A percentile compares a stretch with the other conserved stretches of the same genome.
These are phyloP conservation scores for Irpex sp. DNA, from an alignment of 1,284 basidiomycete genomes.

Conservation along the genomic window DNA sequence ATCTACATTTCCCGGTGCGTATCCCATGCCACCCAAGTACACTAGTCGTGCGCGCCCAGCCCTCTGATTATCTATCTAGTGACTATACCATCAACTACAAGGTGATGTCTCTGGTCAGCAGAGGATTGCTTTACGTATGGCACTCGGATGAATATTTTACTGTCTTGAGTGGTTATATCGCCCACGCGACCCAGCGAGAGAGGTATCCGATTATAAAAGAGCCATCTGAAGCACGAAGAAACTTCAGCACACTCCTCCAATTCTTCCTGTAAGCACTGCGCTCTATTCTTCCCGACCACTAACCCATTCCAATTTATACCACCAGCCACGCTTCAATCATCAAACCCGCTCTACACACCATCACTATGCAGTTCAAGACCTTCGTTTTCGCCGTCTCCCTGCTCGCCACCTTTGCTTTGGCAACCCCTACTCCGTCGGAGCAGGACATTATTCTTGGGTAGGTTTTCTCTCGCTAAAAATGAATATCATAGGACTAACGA, in stretches of 20 bases:
- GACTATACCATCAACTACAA: not conserved
- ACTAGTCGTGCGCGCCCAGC: not conserved
- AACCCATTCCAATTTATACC: not conserved
- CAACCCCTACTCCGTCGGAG: not conserved
- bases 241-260: not conserved
- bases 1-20: not conserved
- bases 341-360: not conserved
- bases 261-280: not conserved
- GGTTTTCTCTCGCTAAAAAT: not conserved
- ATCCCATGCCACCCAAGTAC: not conserved
- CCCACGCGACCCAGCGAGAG: not conserved
- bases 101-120: not conserved
- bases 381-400: not conserved
- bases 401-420: not conserved
- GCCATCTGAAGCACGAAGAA: not conserved
- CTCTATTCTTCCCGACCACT: not conserved
- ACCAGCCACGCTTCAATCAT: not conserved
- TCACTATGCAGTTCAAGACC: not conserved
- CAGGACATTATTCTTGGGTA: not conserved
- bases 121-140: not conserved
- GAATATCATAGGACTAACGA: not conserved
- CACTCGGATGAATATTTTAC: not conserved
- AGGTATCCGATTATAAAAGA: not conserved
- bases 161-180: not conserved
- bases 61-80: not conserved